These are phyloP conservation scores for Gymnopilus junonius DNA, from an alignment of 768 basidiomycete genomes.

Conservation along the genomic window DNA sequence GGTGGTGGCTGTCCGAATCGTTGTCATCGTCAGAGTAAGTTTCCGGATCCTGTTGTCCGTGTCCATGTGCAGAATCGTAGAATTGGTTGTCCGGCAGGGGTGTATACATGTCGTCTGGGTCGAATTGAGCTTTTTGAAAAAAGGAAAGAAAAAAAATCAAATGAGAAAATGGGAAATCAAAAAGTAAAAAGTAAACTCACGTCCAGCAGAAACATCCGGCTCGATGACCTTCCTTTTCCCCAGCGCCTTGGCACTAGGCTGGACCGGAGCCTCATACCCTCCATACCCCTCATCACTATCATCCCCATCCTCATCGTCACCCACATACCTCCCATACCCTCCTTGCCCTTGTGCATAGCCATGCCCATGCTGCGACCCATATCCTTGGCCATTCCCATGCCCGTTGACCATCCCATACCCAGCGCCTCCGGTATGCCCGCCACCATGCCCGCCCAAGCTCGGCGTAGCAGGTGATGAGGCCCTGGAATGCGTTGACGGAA, in stretches of 20 bases:
- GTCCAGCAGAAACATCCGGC: conserved; percentile 45
- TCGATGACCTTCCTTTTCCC: conserved; percentile 79
- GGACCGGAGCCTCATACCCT: conserved; percentile 40
- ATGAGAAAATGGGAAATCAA: neutral
- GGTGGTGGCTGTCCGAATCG: conserved; percentile 26
- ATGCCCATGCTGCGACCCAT: neutral
- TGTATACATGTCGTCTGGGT: conserved; percentile 62
- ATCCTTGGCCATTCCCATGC: conserved; percentile 4
- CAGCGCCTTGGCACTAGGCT: conserved; percentile 86
- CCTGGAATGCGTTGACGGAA: conserved; percentile 50
- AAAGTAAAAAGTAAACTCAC: conserved; percentile 36
- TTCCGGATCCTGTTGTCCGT: conserved; percentile 46
- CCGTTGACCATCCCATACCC: neutral
- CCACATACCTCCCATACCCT: neutral
- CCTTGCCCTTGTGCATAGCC: too few species aligned
- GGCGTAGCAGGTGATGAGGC: conserved; percentile 72
- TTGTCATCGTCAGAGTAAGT: conserved; percentile 64
- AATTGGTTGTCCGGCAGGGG: conserved; percentile 35
- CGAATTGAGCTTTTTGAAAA: conserved; percentile 44
- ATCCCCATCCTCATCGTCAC: conserved; percentile 8
- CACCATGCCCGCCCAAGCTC: conserved; percentile 5
- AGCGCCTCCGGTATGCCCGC: neutral
- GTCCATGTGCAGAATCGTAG: conserved; percentile 30
- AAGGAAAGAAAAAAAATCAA: neutral
- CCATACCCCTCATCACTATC: conserved; percentile 33